These are phyloP conservation scores for Teunomyces stri DNA, from an alignment of 805 yeast genomes.

Conservation along the genomic window DNA sequence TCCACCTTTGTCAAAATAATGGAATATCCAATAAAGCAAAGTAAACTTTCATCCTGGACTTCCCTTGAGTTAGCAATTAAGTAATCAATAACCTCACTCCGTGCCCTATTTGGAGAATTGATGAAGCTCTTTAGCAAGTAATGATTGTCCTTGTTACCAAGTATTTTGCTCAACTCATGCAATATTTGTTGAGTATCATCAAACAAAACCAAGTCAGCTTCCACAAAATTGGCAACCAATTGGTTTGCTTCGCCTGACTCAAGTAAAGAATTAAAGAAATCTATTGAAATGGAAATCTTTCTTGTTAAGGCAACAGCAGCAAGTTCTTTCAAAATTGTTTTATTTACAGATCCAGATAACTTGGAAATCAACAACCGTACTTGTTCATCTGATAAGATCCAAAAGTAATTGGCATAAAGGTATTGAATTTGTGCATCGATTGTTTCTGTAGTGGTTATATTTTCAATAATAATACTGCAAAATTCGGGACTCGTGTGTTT, in stretches of 20 bases:
- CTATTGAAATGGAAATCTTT: background rate
- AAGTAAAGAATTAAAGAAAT: background rate
- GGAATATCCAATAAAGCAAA: slow-evolving; percentile 18
- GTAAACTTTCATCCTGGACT: slow-evolving; percentile 14
- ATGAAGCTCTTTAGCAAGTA: slow-evolving; percentile 15
- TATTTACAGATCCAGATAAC: background rate
- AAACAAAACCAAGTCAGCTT: slow-evolving; percentile 9
- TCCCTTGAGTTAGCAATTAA: slow-evolving; percentile 9
- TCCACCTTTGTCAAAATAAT: slow-evolving; percentile 6
- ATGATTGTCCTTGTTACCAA: slow-evolving; percentile 7
- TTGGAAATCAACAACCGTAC: slow-evolving; percentile 10
- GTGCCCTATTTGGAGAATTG: slow-evolving; percentile 5
- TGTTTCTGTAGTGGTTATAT: background rate
- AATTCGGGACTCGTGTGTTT: slow-evolving; percentile 9
- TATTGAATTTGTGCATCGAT: slow-evolving; percentile 14
- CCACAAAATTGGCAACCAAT: slow-evolving; percentile 9
- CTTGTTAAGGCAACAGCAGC: slow-evolving; percentile 3
- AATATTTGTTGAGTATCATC: slow-evolving; percentile 4
- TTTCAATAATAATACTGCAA: slow-evolving; percentile 10
- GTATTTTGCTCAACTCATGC: slow-evolving; percentile 6
- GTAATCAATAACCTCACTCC: slow-evolving; percentile 6
- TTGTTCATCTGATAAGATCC: slow-evolving; percentile 25
- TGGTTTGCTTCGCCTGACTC: background rate
- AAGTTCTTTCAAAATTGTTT: slow-evolving; percentile 3
- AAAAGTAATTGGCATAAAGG: slow-evolving; percentile 18